A percentile compares a stretch with the other conserved stretches of the same genome.
Evolutionary conservation across 768 basidiomycete genomes (phyloP).

Genomic region (Phylloporus rhodoxanthus): DNA sequence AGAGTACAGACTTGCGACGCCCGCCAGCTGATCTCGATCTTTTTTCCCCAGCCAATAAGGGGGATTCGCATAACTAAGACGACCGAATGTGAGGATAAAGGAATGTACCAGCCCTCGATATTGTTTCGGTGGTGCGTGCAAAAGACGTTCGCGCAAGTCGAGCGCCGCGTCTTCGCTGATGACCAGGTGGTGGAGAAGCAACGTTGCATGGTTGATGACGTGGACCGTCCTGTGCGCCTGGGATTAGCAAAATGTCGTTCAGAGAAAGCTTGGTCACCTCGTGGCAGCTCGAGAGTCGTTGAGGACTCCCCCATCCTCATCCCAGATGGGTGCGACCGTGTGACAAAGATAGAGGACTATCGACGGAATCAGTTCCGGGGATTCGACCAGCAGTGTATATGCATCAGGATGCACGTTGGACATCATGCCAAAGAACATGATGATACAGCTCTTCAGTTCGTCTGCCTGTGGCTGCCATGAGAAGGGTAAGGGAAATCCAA

Average conservation of each 20-base stretch:
- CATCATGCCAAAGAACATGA: constrained; percentile 39
- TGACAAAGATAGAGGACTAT: constrained; percentile 51
- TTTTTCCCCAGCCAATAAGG: constrained; percentile 52
- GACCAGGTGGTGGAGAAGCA: constrained; percentile 47
- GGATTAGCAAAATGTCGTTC: constrained; percentile 1
- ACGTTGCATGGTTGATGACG: constrained; percentile 46
- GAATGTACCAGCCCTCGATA: constrained; percentile 62
- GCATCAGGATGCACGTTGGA: constrained; percentile 36
- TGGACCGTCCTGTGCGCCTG: constrained; percentile 40
- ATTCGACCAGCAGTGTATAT: constrained; percentile 37
- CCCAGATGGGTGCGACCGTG: constrained; percentile 57
- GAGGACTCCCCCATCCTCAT: constrained; percentile 47
- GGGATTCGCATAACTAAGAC: constrained; percentile 63
- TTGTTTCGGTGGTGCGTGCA: constrained; percentile 44
- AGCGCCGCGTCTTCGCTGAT: constrained; percentile 42
- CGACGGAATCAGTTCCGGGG: constrained; percentile 57
- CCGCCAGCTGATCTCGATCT: constrained; percentile 37
- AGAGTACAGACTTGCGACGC: constrained; percentile 42
- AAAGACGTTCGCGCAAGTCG: constrained; percentile 55
- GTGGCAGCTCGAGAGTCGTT: constrained; percentile 29
- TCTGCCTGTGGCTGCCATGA: constrained; percentile 28
- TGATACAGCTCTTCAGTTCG: constrained; percentile 31
- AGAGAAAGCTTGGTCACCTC: constrained; percentile 15
- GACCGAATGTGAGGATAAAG: constrained; percentile 72
- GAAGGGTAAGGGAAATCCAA: not conserved